Evolutionary conservation across 129 eudicot genomes (phyloP).

Genomic region (Sambucus nigra): DNA sequence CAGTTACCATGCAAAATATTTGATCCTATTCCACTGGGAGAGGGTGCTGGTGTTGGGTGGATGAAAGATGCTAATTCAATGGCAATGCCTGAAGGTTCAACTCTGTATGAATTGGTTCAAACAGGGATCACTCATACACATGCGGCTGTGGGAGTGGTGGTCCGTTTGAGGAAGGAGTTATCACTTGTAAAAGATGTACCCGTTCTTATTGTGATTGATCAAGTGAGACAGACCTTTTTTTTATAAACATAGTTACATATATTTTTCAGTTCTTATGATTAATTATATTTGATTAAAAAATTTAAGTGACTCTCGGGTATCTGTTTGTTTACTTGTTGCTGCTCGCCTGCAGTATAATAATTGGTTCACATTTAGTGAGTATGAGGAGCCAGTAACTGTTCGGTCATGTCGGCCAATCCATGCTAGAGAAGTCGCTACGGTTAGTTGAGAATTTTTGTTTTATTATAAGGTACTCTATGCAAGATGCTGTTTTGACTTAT

Average conservation of each 20-base stretch:
- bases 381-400: slow-evolving; percentile 64
- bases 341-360: slow-evolving; percentile 61
- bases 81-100: slow-evolving; percentile 62
- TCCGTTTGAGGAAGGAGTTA: slow-evolving; percentile 82
- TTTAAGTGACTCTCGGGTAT: background rate
- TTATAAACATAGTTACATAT: slow-evolving; percentile 1
- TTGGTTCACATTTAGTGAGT: slow-evolving; percentile 90
- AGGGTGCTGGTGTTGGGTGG: slow-evolving; percentile 91
- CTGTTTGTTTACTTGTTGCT: slow-evolving; percentile 13
- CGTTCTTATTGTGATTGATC: slow-evolving; percentile 83
- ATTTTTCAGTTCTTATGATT: background rate
- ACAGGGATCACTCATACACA: slow-evolving; percentile 55
- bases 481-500: background rate
- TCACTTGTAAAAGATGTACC: slow-evolving; percentile 68
- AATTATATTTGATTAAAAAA: background rate
- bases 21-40: slow-evolving; percentile 85
- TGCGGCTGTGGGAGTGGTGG: slow-evolving; percentile 91
- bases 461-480: background rate
- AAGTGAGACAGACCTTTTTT: slow-evolving; percentile 38
- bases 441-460: slow-evolving; percentile 25
- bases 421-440: slow-evolving; percentile 86
- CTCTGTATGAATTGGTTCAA: slow-evolving; percentile 70
- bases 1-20: slow-evolving; percentile 52
- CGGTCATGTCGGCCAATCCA: slow-evolving; percentile 73
- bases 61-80: slow-evolving; percentile 62